A percentile compares a stretch with the other conserved stretches of the same genome.
phyloP scores from a whole-genome alignment of 768 basidiomycete genomes.

The Xerocomus potaroensis region DNA sequence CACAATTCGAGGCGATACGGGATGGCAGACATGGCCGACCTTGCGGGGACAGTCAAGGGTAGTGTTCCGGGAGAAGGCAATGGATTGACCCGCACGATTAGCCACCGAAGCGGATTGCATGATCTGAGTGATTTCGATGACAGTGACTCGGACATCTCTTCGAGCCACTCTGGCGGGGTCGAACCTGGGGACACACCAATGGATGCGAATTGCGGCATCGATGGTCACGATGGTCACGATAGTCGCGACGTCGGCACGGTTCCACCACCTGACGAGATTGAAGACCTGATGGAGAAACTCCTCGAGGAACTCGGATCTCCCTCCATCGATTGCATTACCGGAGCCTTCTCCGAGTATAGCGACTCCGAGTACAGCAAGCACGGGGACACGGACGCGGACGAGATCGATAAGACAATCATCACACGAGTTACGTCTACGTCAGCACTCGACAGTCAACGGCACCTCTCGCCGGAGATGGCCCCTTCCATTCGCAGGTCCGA shows the following conservation, averaged over 20 bases:
- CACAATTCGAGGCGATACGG: constrained; percentile 11
- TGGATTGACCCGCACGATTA: neutral
- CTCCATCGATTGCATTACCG: constrained; percentile 5
- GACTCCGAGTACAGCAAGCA: neutral
- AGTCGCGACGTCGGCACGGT: neutral
- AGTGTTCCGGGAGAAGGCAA: neutral
- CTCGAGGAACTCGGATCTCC: constrained; percentile 16
- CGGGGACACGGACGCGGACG: neutral
- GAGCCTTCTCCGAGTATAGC: constrained; percentile 1
- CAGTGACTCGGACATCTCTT: neutral
- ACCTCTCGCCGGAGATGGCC: neutral
- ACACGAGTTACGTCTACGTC: neutral
- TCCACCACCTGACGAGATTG: neutral
- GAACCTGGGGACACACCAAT: neutral
- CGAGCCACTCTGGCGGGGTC: neutral
- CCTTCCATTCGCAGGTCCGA: neutral
- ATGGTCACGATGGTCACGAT: neutral
- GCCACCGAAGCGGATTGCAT: neutral
- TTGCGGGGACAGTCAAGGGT: neutral
- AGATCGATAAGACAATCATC: neutral
- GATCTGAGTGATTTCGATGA: neutral
- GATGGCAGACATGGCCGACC: constrained; percentile 5
- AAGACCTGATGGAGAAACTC: constrained; percentile 12
- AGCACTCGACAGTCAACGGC: neutral
- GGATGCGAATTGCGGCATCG: neutral